Conservation (phyloP, 306 rosid species). For the Castanospermum australe region DNA sequence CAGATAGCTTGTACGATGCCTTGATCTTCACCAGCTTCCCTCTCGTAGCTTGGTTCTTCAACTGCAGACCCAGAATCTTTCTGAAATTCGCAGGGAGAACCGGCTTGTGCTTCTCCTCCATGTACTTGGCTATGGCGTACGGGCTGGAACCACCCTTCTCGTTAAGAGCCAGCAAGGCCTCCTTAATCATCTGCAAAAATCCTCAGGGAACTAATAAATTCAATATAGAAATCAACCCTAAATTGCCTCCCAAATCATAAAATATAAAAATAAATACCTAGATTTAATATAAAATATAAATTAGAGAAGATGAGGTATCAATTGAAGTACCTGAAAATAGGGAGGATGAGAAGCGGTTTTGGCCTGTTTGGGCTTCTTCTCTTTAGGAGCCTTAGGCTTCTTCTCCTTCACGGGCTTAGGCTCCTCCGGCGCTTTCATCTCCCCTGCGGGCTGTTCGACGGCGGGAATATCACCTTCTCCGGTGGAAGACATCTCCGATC, state of each 20-base stretch:
- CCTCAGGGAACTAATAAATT: no score
- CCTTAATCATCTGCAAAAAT: constrained; percentile 75
- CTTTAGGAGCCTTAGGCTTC: constrained; percentile 50
- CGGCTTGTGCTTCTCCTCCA: constrained; percentile 80
- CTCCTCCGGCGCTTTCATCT: constrained; percentile 33
- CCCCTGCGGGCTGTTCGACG: constrained; percentile 34
- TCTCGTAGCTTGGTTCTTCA: constrained; percentile 67
- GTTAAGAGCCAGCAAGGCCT: constrained; percentile 66
- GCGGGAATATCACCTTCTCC: constrained; percentile 37
- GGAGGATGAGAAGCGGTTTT: constrained; percentile 82
- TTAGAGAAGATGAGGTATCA: not conserved
- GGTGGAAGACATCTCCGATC: constrained; percentile 44
- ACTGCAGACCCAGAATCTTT: constrained; percentile 69
- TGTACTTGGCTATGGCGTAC: constrained; percentile 84
- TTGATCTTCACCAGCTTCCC: constrained; percentile 78
- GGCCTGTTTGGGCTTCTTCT: constrained; percentile 54
- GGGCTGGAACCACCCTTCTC: constrained; percentile 88
- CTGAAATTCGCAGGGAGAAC: constrained; percentile 73
- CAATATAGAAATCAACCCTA: not conserved
- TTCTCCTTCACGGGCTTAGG: constrained; percentile 47
- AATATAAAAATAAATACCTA: not conserved
- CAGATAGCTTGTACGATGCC: constrained; percentile 80
- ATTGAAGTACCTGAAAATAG: constrained; percentile 60
- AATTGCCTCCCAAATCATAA: not conserved
- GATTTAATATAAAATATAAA: not conserved